Evolutionary conservation across 2,329 filamentous ascomycete genomes (phyloP).

Genomic region (Apiospora kogelbergensis): DNA sequence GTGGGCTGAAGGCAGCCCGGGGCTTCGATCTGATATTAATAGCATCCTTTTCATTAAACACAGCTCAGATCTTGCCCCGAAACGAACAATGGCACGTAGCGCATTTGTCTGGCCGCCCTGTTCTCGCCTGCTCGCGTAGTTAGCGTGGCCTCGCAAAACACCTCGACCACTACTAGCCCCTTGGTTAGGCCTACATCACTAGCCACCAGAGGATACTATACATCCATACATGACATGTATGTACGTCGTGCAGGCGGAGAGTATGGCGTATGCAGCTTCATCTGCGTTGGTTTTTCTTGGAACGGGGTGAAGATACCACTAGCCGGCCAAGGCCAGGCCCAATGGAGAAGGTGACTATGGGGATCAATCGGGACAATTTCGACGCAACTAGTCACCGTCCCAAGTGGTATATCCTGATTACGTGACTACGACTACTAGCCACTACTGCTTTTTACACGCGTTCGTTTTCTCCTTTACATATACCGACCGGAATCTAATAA

Average conservation of each 20-base stretch:
- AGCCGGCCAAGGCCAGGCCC: not conserved
- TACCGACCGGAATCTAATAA: not conserved
- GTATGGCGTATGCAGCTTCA: slow-evolving; percentile 1
- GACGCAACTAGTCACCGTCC: not conserved
- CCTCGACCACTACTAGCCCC: not conserved
- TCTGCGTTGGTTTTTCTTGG: slow-evolving; percentile 1
- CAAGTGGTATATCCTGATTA: too few relatives aligned
- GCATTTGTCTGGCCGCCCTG: not conserved
- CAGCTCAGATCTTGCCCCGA: not conserved
- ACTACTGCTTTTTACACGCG: not conserved
- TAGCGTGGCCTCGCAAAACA: not conserved
- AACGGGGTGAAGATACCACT: slow-evolving; percentile 4
- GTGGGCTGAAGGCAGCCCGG: not conserved
- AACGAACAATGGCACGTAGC: not conserved
- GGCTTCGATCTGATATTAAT: not conserved
- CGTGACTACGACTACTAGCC: too few relatives aligned
- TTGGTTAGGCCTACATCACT: not conserved
- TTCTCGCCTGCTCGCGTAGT: not conserved
- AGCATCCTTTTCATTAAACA: slow-evolving; percentile 8
- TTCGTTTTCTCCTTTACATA: not conserved
- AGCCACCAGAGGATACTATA: too few relatives aligned
- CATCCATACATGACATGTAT: not conserved
- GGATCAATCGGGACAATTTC: slow-evolving; percentile 4
- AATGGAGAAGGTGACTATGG: slow-evolving; percentile 2
- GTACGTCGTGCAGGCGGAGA: not conserved